Conservation (phyloP, 1,284 basidiomycete species). For the Inonotus obliquus region DNA sequence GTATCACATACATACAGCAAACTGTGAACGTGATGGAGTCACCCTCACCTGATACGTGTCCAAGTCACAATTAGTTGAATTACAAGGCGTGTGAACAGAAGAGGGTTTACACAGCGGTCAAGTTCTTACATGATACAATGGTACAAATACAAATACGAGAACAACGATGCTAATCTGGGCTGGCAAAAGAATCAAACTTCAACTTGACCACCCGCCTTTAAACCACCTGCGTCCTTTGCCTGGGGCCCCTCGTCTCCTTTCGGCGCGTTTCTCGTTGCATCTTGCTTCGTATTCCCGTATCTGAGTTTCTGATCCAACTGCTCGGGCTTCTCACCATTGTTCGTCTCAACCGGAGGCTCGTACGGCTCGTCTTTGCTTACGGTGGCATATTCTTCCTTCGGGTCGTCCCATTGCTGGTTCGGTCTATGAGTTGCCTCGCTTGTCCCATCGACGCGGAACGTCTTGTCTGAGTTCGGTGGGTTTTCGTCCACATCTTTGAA, state of each 20-base stretch:
- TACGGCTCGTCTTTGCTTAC: slow-evolving; percentile 18
- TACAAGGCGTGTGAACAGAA: no score
- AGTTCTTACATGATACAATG: no score
- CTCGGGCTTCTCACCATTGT: slow-evolving; percentile 3
- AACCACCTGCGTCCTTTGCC: slow-evolving; percentile 8
- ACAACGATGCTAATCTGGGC: no score
- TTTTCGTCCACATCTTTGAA: slow-evolving; percentile 17
- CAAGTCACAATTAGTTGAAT: no score
- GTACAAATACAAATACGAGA: no score
- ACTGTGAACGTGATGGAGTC: no score
- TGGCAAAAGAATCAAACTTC: background rate
- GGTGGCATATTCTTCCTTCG: slow-evolving; percentile 15
- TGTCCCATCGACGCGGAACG: slow-evolving; percentile 7
- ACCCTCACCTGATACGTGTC: no score
- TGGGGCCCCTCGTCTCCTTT: slow-evolving; percentile 5
- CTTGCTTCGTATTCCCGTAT: slow-evolving; percentile 13
- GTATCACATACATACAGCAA: no score
- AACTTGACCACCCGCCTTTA: background rate
- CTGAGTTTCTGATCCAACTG: slow-evolving; percentile 15
- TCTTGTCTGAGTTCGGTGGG: slow-evolving; percentile 12
- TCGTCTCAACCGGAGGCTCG: slow-evolving; percentile 6
- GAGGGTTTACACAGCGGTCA: no score
- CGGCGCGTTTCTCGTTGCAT: background rate
- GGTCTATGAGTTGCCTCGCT: slow-evolving; percentile 12
- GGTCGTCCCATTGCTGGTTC: slow-evolving; percentile 17